A percentile compares a stretch with the other conserved stretches of the same genome.
Conservation (phyloP, 2,329 filamentous ascomycete species). For the Grosmannia clavigera region DNA sequence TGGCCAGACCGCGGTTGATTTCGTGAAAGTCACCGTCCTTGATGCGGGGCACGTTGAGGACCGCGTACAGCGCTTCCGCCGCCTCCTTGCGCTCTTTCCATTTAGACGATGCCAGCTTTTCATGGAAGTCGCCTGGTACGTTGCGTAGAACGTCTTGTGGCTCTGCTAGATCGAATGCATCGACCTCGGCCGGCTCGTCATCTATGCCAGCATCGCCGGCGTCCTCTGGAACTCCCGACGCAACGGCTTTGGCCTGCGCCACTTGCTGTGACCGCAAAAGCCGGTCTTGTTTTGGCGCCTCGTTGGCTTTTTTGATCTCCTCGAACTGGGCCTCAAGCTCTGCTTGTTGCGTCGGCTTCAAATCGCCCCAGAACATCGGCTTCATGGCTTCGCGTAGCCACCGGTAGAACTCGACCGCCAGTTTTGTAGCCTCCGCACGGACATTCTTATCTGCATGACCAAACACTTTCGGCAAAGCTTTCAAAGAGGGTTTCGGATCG, state of each 20-base stretch:
- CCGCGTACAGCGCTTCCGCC: slow-evolving; percentile 65
- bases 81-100: slow-evolving; percentile 98
- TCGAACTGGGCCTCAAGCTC: slow-evolving; percentile 93
- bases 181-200: slow-evolving; percentile 60
- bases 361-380: slow-evolving; percentile 88
- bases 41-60: slow-evolving; percentile 76
- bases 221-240: slow-evolving; percentile 44
- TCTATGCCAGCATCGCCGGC: slow-evolving; percentile 57
- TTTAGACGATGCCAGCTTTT: slow-evolving; percentile 78
- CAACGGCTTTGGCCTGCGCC: slow-evolving; percentile 52
- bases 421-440: slow-evolving; percentile 78
- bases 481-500: slow-evolving; percentile 86
- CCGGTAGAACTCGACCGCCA: slow-evolving; percentile 88
- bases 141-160: slow-evolving; percentile 78
- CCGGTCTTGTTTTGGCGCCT: slow-evolving; percentile 83
- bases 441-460: slow-evolving; percentile 98
- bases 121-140: slow-evolving; percentile 68
- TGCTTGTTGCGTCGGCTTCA: slow-evolving; percentile 90
- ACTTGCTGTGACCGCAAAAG: slow-evolving; percentile 82
- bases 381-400: slow-evolving; percentile 98
- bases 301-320: slow-evolving; percentile 61
- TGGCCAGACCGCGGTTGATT: slow-evolving; percentile 71
- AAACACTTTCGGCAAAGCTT: slow-evolving; percentile 80
- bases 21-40: slow-evolving; percentile 86
- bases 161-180: slow-evolving; percentile 71